Percentiles rank a stretch among this genome's conserved stretches.
Evolutionary conservation across 2,329 filamentous ascomycete species (phyloP).

Genomic region (Lizonia empirigonia): DNA sequence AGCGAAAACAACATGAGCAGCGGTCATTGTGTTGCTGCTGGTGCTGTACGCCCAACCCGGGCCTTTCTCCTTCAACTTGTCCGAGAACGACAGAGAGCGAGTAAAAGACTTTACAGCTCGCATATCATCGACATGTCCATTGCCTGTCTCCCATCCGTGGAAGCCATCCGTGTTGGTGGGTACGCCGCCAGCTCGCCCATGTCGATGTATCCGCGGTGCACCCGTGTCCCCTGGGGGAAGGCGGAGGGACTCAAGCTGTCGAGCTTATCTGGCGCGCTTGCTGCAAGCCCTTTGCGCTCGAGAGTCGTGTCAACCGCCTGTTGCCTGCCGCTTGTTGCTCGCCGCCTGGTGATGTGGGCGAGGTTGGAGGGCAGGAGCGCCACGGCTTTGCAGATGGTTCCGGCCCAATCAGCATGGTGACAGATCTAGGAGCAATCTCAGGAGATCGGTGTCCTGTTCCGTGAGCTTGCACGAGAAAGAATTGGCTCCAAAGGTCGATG

Average conservation of each 20-base stretch:
- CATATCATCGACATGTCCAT: too few relatives aligned
- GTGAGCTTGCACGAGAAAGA: slow-evolving; percentile 1
- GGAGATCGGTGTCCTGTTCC: neutral
- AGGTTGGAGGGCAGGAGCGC: neutral
- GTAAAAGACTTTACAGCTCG: too few relatives aligned
- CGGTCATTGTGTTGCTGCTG: too few relatives aligned
- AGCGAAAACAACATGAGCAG: too few relatives aligned
- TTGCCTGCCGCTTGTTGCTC: too few relatives aligned
- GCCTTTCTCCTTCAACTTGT: too few relatives aligned
- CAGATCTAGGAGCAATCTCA: neutral
- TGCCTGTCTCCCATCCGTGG: too few relatives aligned
- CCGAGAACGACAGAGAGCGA: too few relatives aligned
- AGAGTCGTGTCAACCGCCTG: neutral
- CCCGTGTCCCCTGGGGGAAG: neutral
- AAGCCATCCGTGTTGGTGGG: neutral
- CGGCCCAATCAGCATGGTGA: neutral
- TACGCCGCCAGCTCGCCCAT: too few relatives aligned
- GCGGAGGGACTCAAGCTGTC: neutral
- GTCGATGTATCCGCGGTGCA: neutral
- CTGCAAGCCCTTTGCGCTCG: neutral
- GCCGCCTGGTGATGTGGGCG: neutral
- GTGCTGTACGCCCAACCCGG: too few relatives aligned
- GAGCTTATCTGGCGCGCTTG: neutral
- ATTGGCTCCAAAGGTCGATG: neutral
- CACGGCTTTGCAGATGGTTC: neutral